phyloP scores from a whole-genome alignment of 2,329 filamentous ascomycete genomes.

The Graphium sp. region DNA sequence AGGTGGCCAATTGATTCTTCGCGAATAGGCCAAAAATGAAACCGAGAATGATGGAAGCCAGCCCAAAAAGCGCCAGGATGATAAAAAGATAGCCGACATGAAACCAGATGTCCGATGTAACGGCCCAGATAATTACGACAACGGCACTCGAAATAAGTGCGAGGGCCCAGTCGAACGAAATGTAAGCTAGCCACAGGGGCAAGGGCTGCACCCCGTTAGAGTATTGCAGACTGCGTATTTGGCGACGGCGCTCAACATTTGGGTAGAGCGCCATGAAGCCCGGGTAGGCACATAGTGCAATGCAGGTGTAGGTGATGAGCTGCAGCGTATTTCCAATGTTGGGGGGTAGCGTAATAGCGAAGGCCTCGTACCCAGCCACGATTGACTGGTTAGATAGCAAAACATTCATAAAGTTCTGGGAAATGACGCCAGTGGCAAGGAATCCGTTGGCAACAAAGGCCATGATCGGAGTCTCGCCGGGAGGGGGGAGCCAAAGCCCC shows the following conservation, averaged over 20 bases:
- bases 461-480: constrained; percentile 41
- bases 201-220: constrained; percentile 75
- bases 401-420: constrained; percentile 50
- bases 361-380: constrained; percentile 53
- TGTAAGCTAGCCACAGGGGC: constrained; percentile 74
- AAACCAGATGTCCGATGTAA: constrained; percentile 53
- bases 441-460: constrained; percentile 52
- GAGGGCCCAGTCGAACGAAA: constrained; percentile 52
- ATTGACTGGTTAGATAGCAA: constrained; percentile 53
- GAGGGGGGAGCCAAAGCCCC: constrained; percentile 62
- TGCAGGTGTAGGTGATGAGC: constrained; percentile 63
- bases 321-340: constrained; percentile 58
- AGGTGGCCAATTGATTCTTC: constrained; percentile 65
- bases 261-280: constrained; percentile 83
- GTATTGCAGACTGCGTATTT: constrained; percentile 75
- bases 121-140: constrained; percentile 51
- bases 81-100: constrained; percentile 68
- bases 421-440: constrained; percentile 39
- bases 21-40: constrained; percentile 74
- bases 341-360: constrained; percentile 58
- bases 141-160: constrained; percentile 36
- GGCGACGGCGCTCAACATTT: constrained; percentile 62
- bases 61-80: constrained; percentile 63
- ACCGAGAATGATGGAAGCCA: constrained; percentile 58
- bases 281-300: constrained; percentile 64